Conservation (phyloP, 352 stramenopile genomes). For the Aphanomyces cochlioides region DNA sequence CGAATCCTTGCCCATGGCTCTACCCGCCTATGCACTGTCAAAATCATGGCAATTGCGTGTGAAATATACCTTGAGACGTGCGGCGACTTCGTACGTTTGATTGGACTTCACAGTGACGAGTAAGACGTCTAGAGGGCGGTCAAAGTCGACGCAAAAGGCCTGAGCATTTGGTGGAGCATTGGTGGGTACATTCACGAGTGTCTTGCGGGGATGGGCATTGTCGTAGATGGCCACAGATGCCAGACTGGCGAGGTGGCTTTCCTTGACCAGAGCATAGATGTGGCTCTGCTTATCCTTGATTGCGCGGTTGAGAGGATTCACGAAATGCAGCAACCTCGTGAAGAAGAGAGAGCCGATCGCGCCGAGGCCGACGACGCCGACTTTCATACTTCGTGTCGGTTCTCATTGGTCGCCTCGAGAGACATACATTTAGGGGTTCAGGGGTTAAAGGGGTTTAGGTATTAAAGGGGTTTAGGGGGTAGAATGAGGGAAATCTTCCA, state of each 20-base stretch:
- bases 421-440: no score
- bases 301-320: slow-evolving; percentile 15
- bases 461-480: no score
- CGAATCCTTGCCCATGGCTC: slow-evolving; percentile 44
- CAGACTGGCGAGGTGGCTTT: slow-evolving; percentile 39
- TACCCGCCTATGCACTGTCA: slow-evolving; percentile 9
- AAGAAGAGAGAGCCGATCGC: slow-evolving; percentile 77
- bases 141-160: neutral
- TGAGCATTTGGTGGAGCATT: slow-evolving; percentile 13
- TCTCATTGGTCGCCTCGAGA: no score
- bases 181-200: slow-evolving; percentile 33
- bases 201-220: slow-evolving; percentile 36
- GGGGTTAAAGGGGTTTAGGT: no score
- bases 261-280: slow-evolving; percentile 56
- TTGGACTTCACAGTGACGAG: slow-evolving; percentile 67
- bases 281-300: neutral
- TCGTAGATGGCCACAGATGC: slow-evolving; percentile 19
- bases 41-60: neutral
- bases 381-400: neutral
- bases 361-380: slow-evolving; percentile 64
- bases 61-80: slow-evolving; percentile 9
- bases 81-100: slow-evolving; percentile 40
- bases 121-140: slow-evolving; percentile 48
- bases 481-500: no score
- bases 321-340: slow-evolving; percentile 25